Conservation (phyloP, 345 rosid genomes). For the Draba incana region DNA sequence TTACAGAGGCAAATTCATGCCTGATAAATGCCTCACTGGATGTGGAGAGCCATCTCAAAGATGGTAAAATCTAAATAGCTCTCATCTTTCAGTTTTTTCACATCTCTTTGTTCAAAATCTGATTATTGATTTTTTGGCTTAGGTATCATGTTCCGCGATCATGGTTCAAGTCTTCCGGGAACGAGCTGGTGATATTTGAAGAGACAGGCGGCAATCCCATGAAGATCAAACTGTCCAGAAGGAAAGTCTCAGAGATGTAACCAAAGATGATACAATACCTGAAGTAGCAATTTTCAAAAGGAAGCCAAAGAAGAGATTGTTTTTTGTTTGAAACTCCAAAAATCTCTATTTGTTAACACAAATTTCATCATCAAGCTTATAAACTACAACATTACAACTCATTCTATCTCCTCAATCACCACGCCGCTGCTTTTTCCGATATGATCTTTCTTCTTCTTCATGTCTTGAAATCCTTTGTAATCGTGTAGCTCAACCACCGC, state of each 20-base stretch:
- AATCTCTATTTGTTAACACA: constrained; percentile 14
- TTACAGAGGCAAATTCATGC: constrained; percentile 78
- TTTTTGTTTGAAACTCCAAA: constrained; percentile 19
- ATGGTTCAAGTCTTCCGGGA: constrained; percentile 92
- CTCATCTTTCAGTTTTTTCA: neutral
- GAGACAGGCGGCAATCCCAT: constrained; percentile 89
- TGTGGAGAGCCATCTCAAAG: constrained; percentile 93
- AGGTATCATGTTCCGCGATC: constrained; percentile 97
- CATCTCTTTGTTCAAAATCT: constrained; percentile 8
- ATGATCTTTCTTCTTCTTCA: constrained; percentile 38
- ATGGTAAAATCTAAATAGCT: constrained; percentile 58
- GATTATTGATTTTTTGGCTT: constrained; percentile 12
- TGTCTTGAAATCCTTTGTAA: constrained; percentile 28
- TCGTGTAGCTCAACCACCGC: constrained; percentile 43
- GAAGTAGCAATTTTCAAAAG: neutral
- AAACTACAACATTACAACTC: constrained; percentile 13
- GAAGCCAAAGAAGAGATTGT: constrained; percentile 25
- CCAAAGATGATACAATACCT: neutral
- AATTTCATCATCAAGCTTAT: constrained; percentile 11
- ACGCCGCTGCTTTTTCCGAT: constrained; percentile 40
- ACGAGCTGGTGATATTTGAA: constrained; percentile 81
- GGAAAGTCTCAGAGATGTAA: constrained; percentile 46
- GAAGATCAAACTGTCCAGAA: constrained; percentile 62
- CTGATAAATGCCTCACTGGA: constrained; percentile 81
- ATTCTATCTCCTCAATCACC: constrained; percentile 68